Base-by-base conservation (phyloP, 768 basidiomycete genomes). In the Podaxis rugospora region DNA sequence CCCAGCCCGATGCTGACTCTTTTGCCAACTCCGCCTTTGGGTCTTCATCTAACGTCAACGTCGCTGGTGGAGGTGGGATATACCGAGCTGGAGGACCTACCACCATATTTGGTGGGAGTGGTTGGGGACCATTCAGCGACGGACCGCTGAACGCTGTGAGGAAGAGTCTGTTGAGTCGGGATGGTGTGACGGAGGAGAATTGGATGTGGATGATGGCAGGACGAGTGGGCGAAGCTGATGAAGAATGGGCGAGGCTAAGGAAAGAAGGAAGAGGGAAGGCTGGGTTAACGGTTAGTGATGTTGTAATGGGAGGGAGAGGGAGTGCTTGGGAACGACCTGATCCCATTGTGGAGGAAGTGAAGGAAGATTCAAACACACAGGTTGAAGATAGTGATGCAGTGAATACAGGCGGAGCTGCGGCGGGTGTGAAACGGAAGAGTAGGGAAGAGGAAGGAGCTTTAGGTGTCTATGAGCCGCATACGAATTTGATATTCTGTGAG, bases 61-160 rank as follows among this genome's bases (percentile, higher is more conserved):
- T 74, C 16, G 79, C 82, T 7, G 83, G 84, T 16, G 79, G 78
- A 23, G 77, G 77, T 7, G 78, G 90, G 0, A 83, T 95, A 49
- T 97, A 96, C 75, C 88, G 92, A 49, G 87, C 93, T 0, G 94
- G 95, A 0, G 95, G 95, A 0, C 91, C 94, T 0, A 96, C 95
- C 1, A 98, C 96, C 0, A 83, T 95, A 47, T 98, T 97, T 66
- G 95, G 92, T 16, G 83, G 83, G 0, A 80, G 80, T 14, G 95
- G 95, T 0, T 83, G 87, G 78, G 92, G 93, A 1, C 93, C 95
- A 0, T 96, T 87, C 72, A 92, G 90, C 59, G 92, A 93, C 66
- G 92, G 92, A 0, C 93, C 92, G 0, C 76, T 93, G 62, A 91
- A 90, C 64, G 88, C 89, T 0, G 91, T 94, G 61, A 82, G 91